Base-by-base conservation (phyloP, 257 asterid species). In the Cynanchum wilfordii region DNA sequence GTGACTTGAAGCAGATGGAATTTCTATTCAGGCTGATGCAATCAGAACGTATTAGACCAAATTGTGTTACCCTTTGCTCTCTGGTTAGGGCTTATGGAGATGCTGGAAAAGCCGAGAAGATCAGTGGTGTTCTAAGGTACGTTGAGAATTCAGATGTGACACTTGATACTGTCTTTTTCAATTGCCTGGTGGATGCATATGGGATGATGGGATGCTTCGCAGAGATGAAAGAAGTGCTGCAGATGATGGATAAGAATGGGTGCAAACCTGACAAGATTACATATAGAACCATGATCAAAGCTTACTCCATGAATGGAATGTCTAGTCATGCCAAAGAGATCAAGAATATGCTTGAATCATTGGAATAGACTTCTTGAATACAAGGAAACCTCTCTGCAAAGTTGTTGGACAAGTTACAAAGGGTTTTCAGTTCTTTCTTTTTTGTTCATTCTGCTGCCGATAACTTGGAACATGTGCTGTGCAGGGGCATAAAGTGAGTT, bases 131-230 rank as follows among this genome's bases (percentile, higher is more conserved):
- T 20, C 57, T 94, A 72, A 72, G 92, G 27, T 91, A 79, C 55
- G 51, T 85, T 12, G 90, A 91, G 69, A 93, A 88, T 69, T 87
- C 97, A 5, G 96, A 93, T 56, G 87, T 91, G 47, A 86, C 81
- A 58, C 96, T 93, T 0, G 98, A 93, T 49, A 84, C 83, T 0
- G 89, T 88, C 79, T 93, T 93, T 71, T 93, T 91, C 64, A 93
- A 93, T 84, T 91, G 96, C 83, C 80, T 93, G 45, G 90, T 87
- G 22, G 96, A 89, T 36, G 96, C 96, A 0, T 93, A 91, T 72
- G 98, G 97, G 59, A 78, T 86, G 89, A 87, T 93, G 98, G 96
- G 90, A 25, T 89, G 96, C 90, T 86, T 86, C 50, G 68, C 83
- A 0, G 92, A 89, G 89, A 89, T 91, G 95, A 93, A 86, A 78